These are phyloP conservation scores for Corniculantispora saksenae DNA, from an alignment of 2,329 filamentous ascomycete species.

Conservation along the genomic window DNA sequence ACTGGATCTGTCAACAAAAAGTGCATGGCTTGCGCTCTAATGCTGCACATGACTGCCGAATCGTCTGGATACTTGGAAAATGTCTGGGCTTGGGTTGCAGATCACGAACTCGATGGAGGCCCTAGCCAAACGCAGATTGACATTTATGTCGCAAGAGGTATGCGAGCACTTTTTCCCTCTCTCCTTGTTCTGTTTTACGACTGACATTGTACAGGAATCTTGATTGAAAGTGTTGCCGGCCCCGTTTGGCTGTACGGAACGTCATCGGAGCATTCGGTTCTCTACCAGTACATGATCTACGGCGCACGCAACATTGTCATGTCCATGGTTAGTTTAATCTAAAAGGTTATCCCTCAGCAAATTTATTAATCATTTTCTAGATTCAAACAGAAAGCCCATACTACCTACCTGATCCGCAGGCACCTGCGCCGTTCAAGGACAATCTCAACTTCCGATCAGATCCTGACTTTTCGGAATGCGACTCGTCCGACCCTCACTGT, in stretches of 20 bases:
- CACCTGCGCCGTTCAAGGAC: slow-evolving; percentile 3
- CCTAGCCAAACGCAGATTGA: slow-evolving; percentile 6
- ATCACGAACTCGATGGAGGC: slow-evolving; percentile 40
- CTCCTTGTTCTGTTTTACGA: background rate
- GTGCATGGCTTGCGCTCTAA: slow-evolving; percentile 37
- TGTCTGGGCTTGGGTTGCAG: slow-evolving; percentile 44
- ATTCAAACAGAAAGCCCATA: slow-evolving; percentile 16
- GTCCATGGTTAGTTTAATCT: slow-evolving; percentile 4
- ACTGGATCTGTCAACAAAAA: slow-evolving; percentile 30
- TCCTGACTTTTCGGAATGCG: slow-evolving; percentile 18
- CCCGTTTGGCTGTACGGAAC: slow-evolving; percentile 13
- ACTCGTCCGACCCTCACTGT: slow-evolving; percentile 17
- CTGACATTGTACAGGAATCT: background rate
- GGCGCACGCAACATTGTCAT: slow-evolving; percentile 2
- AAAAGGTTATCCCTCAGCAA: too few relatives aligned
- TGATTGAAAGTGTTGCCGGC: slow-evolving; percentile 4
- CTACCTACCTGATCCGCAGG: background rate
- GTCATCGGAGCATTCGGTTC: background rate
- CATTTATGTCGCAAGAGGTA: slow-evolving; percentile 17
- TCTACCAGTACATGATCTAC: slow-evolving; percentile 12
- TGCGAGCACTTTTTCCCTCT: background rate
- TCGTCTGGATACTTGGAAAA: slow-evolving; percentile 32
- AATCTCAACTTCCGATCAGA: background rate
- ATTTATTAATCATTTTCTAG: background rate
- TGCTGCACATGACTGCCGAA: slow-evolving; percentile 33